These are phyloP conservation scores for Iodosphaeria phyllophila DNA, from an alignment of 2,329 filamentous ascomycete genomes.

Conservation along the genomic window DNA sequence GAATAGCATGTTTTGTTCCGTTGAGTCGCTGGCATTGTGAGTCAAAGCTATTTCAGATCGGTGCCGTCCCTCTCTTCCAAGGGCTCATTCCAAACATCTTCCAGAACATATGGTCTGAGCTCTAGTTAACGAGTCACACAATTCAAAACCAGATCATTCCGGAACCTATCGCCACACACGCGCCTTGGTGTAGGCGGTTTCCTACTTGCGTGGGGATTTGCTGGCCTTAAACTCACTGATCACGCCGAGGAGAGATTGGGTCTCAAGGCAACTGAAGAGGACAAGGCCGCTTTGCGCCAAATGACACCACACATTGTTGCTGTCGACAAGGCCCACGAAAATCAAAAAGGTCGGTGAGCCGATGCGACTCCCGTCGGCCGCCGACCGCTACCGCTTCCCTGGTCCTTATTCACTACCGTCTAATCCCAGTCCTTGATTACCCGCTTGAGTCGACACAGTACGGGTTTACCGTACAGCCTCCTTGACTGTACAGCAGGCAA, in stretches of 20 bases:
- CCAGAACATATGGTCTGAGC: not conserved
- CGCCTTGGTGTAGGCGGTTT: slow-evolving; percentile 54
- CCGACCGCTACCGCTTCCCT: too few species aligned
- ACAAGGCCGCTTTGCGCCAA: slow-evolving; percentile 46
- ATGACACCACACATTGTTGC: slow-evolving; percentile 41
- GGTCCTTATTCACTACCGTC: too few species aligned
- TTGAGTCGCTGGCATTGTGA: too few species aligned
- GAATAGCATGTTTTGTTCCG: not conserved
- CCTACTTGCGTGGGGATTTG: slow-evolving; percentile 56
- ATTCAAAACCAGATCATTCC: slow-evolving; percentile 39
- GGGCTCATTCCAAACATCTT: not conserved
- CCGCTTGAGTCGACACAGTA: too few species aligned
- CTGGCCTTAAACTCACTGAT: slow-evolving; percentile 58
- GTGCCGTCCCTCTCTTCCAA: too few species aligned
- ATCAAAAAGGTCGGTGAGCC: slow-evolving; percentile 10
- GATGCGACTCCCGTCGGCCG: too few species aligned
- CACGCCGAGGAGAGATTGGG: slow-evolving; percentile 55
- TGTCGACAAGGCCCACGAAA: slow-evolving; percentile 28
- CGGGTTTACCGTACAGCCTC: too few species aligned
- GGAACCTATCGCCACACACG: slow-evolving; percentile 49
- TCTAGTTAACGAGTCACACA: not conserved
- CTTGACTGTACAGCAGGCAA: too few species aligned
- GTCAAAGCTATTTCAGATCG: too few species aligned
- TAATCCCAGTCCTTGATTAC: too few species aligned
- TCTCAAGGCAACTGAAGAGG: slow-evolving; percentile 52